These are phyloP conservation scores for Eutreptiella sp. DNA, from an alignment of 208 protist species.

Conservation along the genomic window DNA sequence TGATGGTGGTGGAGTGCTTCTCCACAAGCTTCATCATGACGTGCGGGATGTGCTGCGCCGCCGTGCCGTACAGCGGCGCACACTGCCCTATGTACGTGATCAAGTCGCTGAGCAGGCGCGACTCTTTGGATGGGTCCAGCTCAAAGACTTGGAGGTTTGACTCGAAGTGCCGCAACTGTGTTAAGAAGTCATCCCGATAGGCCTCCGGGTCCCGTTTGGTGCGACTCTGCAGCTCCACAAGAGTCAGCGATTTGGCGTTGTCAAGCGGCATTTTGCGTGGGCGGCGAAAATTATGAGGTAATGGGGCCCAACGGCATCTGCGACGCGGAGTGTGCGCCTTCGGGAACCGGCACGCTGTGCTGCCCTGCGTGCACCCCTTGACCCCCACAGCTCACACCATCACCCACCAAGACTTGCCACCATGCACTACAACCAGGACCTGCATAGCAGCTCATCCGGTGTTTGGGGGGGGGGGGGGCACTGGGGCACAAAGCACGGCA, in stretches of 20 bases:
- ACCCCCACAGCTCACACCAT: too few relatives aligned
- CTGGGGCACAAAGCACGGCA: too few relatives aligned
- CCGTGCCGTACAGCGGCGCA: slow-evolving; percentile 47
- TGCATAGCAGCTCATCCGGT: too few relatives aligned
- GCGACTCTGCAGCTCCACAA: slow-evolving; percentile 88
- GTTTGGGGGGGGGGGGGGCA: too few relatives aligned
- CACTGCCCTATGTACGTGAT: slow-evolving; percentile 39
- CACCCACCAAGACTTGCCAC: too few relatives aligned
- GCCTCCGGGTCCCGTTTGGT: slow-evolving; percentile 86
- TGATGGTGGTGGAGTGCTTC: slow-evolving; percentile 55
- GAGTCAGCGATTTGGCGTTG: slow-evolving; percentile 42
- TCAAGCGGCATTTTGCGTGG: too few relatives aligned
- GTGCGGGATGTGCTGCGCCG: slow-evolving; percentile 68
- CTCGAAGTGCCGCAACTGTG: slow-evolving; percentile 87
- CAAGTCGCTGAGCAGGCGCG: neutral
- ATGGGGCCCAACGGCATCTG: too few relatives aligned
- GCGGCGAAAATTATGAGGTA: too few relatives aligned
- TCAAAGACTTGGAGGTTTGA: slow-evolving; percentile 3
- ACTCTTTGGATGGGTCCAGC: neutral
- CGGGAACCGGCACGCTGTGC: too few relatives aligned
- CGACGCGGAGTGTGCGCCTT: too few relatives aligned
- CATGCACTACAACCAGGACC: too few relatives aligned
- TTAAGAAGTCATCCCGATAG: slow-evolving; percentile 89
- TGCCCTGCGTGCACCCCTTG: too few relatives aligned
- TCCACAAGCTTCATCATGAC: slow-evolving; percentile 72